Evolutionary conservation across 768 basidiomycete genomes (phyloP).

Genomic region (Leccinum ochraceum): DNA sequence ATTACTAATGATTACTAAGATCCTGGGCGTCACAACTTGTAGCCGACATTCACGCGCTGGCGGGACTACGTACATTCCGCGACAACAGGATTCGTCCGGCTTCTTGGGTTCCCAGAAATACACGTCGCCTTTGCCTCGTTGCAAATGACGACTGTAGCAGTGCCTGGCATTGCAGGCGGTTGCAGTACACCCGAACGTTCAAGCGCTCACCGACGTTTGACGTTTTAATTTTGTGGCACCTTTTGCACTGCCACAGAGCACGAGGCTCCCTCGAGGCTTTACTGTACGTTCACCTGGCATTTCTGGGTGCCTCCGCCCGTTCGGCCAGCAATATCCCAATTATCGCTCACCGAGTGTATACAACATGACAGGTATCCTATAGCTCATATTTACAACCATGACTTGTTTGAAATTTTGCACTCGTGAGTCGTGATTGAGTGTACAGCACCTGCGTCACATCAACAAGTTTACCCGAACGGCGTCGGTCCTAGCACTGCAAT

Average conservation of each 20-base stretch:
- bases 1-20: background rate
- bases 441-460: constrained; percentile 17
- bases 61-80: constrained; percentile 1
- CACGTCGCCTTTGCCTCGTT: constrained; percentile 26
- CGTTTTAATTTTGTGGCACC: background rate
- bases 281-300: background rate
- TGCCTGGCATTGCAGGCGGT: constrained; percentile 16
- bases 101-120: constrained; percentile 6
- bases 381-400: constrained; percentile 2
- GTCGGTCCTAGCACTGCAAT: constrained; percentile 22
- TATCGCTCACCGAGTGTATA: constrained; percentile 1
- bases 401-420: background rate
- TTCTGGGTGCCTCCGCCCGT: background rate
- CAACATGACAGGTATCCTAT: constrained; percentile 4
- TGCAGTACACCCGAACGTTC: constrained; percentile 5
- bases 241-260: constrained; percentile 25
- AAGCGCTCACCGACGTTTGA: background rate
- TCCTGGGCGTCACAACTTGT: background rate
- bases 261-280: constrained; percentile 32
- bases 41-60: background rate
- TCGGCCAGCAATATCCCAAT: background rate
- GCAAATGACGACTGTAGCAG: constrained; percentile 6
- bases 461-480: constrained; percentile 7
- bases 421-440: background rate
- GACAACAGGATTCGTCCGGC: background rate